A percentile compares a stretch with the other conserved stretches of the same genome.
Evolutionary conservation across 257 asterid species (phyloP).

Genomic region (Primulina huaijiensis): DNA sequence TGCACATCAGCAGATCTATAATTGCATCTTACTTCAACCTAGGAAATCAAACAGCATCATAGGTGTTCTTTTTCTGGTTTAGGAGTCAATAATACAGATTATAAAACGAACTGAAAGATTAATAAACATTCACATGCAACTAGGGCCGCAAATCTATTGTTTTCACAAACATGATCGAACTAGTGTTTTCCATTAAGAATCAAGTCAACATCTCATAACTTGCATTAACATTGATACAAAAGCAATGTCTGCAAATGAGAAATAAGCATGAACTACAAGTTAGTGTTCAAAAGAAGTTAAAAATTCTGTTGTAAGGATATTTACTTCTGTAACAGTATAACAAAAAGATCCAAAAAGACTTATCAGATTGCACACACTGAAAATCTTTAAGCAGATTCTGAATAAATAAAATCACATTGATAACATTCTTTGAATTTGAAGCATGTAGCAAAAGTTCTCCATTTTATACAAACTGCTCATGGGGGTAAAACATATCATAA

Average conservation of each 20-base stretch:
- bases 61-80: background rate
- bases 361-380: background rate
- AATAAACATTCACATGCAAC: no score
- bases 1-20: background rate
- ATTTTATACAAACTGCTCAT: background rate
- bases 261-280: background rate
- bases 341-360: background rate
- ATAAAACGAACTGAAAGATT: no score
- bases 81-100: background rate
- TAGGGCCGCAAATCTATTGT: no score
- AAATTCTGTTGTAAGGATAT: background rate
- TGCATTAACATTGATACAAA: no score
- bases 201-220: background rate
- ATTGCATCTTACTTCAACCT: background rate
- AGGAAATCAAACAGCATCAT: constrained; percentile 8
- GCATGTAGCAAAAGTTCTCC: background rate
- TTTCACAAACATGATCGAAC: no score
- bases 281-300: background rate
- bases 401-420: background rate
- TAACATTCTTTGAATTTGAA: background rate
- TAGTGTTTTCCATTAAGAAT: background rate
- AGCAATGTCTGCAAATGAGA: background rate
- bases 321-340: background rate
- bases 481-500: no score
- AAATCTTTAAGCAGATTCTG: background rate